These are phyloP conservation scores for Stentor roeselii DNA, from an alignment of 73 alveolate species.

Conservation along the genomic window DNA sequence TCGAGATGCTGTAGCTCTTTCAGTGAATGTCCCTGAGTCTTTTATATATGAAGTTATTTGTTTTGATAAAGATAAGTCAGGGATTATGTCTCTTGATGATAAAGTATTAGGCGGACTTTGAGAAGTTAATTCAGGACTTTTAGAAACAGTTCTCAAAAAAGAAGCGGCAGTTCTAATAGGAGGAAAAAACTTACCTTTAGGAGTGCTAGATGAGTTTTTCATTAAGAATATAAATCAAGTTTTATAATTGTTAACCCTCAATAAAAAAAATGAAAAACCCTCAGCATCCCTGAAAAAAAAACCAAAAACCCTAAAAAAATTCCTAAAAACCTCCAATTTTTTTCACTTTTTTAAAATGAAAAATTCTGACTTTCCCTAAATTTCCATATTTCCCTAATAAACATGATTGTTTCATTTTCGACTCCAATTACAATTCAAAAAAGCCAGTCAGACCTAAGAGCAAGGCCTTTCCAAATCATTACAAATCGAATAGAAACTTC, in stretches of 20 bases:
- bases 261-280: neutral
- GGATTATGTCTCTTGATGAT: neutral
- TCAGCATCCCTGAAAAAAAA: neutral
- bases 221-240: neutral
- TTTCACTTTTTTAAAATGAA: no score
- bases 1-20: neutral
- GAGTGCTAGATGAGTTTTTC: neutral
- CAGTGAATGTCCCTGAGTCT: neutral
- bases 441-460: neutral
- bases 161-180: neutral
- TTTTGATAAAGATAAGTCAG: neutral
- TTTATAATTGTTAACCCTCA: neutral
- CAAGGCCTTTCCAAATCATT: neutral
- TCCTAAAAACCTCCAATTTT: neutral
- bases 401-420: neutral
- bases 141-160: neutral
- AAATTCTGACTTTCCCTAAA: neutral
- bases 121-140: neutral
- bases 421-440: neutral
- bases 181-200: neutral
- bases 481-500: neutral
- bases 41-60: neutral
- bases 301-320: neutral
- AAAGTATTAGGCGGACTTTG: neutral
- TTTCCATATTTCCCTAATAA: neutral